Conservation (phyloP, 108 stramenopile genomes). For the Asterionellopsis glacialis region DNA sequence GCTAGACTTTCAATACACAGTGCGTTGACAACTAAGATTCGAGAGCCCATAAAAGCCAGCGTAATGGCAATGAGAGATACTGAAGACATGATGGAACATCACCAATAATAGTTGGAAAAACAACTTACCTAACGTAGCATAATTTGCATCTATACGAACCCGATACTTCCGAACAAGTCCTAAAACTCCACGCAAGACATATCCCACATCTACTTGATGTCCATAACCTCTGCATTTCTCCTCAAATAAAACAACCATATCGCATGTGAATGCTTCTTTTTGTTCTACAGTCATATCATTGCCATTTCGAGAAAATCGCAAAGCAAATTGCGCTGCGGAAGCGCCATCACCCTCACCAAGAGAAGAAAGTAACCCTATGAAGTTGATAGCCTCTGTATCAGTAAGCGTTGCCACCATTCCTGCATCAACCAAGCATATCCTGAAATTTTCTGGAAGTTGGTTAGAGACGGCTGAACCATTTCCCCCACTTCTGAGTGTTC, state of each 20-base stretch:
- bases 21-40: slow-evolving; percentile 71
- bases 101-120: too few species aligned
- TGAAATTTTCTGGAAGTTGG: slow-evolving; percentile 1
- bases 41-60: too few species aligned
- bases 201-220: slow-evolving; percentile 67
- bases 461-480: not conserved
- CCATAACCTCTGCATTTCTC: slow-evolving; percentile 67
- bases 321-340: slow-evolving; percentile 51
- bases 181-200: slow-evolving; percentile 67
- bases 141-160: slow-evolving; percentile 75
- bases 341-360: slow-evolving; percentile 69
- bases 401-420: slow-evolving; percentile 84
- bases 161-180: slow-evolving; percentile 53
- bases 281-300: slow-evolving; percentile 27
- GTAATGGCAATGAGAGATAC: too few species aligned
- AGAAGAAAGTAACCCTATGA: slow-evolving; percentile 66
- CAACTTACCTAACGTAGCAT: slow-evolving; percentile 46
- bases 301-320: slow-evolving; percentile 48
- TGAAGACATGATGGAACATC: too few species aligned
- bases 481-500: too few species aligned
- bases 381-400: slow-evolving; percentile 54
- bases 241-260: slow-evolving; percentile 55
- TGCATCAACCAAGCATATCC: slow-evolving; percentile 73
- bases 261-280: slow-evolving; percentile 37
- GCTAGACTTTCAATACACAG: slow-evolving; percentile 77